phyloP scores from a whole-genome alignment of 176 grass and related monocot species.

The Cenchrus purpureus region DNA sequence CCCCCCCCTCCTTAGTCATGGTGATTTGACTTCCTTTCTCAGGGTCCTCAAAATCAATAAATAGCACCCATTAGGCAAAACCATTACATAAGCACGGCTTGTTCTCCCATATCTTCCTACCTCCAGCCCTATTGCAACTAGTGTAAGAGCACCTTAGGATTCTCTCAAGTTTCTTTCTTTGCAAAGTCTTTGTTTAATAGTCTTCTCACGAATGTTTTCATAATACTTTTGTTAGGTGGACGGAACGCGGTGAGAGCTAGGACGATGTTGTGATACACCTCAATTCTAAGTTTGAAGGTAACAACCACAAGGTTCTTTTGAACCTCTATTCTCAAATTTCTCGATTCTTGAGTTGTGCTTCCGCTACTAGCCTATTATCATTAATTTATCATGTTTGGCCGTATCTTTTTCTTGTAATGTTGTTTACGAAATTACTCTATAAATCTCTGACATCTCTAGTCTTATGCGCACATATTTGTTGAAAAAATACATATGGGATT shows the following conservation, averaged over 20 bases:
- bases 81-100: not conserved
- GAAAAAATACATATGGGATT: not conserved
- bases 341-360: not conserved
- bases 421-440: not conserved
- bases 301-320: not conserved
- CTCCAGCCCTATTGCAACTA: not conserved
- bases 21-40: too few species aligned
- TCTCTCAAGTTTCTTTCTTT: not conserved
- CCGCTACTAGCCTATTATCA: not conserved
- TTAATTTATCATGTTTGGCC: not conserved
- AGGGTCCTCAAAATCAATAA: not conserved
- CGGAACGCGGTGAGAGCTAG: not conserved
- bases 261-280: not conserved
- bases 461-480: not conserved
- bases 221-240: not conserved
- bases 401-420: not conserved
- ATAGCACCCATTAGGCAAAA: not conserved
- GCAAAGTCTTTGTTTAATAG: not conserved
- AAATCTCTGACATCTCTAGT: not conserved
- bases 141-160: not conserved
- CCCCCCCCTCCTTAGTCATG: not conserved
- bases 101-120: not conserved
- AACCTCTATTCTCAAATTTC: not conserved
- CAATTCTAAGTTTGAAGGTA: constrained; percentile 33
- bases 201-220: not conserved